phyloP scores from a whole-genome alignment of 2,329 filamentous ascomycete genomes.

The Macrophomina tecta region DNA sequence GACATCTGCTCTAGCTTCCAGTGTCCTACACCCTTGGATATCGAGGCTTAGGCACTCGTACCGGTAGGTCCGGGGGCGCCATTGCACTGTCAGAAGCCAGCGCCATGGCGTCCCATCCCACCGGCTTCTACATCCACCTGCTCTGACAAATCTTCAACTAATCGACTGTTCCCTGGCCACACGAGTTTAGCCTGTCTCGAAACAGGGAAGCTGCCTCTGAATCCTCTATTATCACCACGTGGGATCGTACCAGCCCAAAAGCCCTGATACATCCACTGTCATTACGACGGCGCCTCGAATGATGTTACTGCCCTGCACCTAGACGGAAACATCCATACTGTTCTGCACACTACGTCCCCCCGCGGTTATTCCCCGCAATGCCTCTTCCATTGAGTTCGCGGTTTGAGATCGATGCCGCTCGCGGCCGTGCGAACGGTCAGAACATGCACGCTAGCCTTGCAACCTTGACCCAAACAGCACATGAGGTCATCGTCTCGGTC shows the following conservation, averaged over 20 bases:
- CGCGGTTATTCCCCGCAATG: not conserved
- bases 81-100: not conserved
- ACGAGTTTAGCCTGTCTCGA: not conserved
- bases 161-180: not conserved
- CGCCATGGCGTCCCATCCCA: constrained; percentile 3
- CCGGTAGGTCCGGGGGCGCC: not conserved
- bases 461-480: too few species aligned
- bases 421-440: too few species aligned
- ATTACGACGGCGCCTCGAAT: not conserved
- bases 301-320: not conserved
- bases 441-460: too few species aligned
- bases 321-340: not conserved
- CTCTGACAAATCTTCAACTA: not conserved
- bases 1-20: not conserved
- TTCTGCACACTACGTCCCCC: not conserved
- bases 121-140: not conserved
- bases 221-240: not conserved
- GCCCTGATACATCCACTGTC: not conserved
- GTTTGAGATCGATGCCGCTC: not conserved
- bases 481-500: too few species aligned
- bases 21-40: not conserved
- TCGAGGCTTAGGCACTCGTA: not conserved
- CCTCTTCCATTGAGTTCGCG: not conserved
- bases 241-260: not conserved
- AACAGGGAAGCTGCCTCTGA: not conserved